These are phyloP conservation scores for Wickerhamomyces ciferrii DNA, from an alignment of 805 yeast species.

Conservation along the genomic window DNA sequence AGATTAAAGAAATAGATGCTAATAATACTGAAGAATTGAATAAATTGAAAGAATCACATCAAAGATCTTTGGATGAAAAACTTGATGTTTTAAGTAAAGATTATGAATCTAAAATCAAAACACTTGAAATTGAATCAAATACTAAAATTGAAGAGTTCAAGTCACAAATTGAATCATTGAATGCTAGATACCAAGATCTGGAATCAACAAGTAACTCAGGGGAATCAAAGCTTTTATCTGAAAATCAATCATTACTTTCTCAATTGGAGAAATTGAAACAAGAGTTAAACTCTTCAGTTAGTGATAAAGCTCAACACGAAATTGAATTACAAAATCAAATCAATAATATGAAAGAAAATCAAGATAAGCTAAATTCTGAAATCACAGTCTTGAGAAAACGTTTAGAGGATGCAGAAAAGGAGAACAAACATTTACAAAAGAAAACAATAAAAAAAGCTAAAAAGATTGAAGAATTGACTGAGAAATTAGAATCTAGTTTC, in stretches of 20 bases:
- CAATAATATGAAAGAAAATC: background rate
- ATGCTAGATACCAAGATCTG: background rate
- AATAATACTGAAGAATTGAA: constrained; percentile 27
- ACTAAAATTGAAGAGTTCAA: constrained; percentile 4
- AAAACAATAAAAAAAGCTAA: constrained; percentile 11
- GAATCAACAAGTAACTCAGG: background rate
- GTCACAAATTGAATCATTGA: background rate
- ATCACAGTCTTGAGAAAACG: background rate
- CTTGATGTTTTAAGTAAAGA: constrained; percentile 25
- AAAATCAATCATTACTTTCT: background rate
- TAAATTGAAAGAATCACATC: constrained; percentile 25
- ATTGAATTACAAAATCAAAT: background rate
- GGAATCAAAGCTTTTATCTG: background rate
- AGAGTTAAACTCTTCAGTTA: background rate
- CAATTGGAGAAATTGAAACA: background rate
- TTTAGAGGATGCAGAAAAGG: constrained; percentile 8
- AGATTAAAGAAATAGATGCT: constrained; percentile 30
- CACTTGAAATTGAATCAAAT: constrained; percentile 17
- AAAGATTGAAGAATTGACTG: constrained; percentile 9
- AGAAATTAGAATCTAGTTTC: constrained; percentile 1
- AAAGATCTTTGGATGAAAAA: constrained; percentile 23
- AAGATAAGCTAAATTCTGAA: background rate
- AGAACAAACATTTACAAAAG: constrained; percentile 7
- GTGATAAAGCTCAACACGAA: background rate
- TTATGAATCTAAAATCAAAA: constrained; percentile 25